Conservation (phyloP, 1,284 basidiomycete genomes). For the Phellopilus nigrolimitatus region DNA sequence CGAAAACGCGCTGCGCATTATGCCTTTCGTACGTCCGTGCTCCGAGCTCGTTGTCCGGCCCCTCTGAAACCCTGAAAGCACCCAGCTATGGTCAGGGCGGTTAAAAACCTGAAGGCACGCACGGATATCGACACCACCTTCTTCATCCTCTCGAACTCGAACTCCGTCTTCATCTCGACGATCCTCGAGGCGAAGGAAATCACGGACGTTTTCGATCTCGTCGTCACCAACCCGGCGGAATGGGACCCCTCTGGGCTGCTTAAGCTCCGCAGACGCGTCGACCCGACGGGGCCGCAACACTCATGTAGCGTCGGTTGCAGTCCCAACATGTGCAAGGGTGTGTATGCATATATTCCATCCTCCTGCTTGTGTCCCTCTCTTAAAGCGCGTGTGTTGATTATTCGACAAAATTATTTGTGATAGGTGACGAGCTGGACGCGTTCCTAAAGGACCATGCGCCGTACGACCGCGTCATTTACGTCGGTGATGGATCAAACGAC, state of each 20-base stretch:
- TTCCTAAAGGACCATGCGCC: constrained; percentile 71
- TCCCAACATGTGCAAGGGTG: constrained; percentile 98
- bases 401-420: constrained; percentile 7
- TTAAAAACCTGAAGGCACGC: constrained; percentile 67
- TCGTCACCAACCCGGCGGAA: constrained; percentile 90
- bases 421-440: constrained; percentile 83
- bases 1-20: constrained; percentile 67
- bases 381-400: too few species aligned
- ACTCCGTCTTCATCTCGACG: constrained; percentile 87
- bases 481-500: constrained; percentile 95
- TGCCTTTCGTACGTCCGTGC: constrained; percentile 75
- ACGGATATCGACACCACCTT: constrained; percentile 68
- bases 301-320: constrained; percentile 85
- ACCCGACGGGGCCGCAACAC: constrained; percentile 78
- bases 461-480: constrained; percentile 83
- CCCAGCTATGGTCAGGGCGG: constrained; percentile 92
- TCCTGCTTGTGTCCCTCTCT: neutral
- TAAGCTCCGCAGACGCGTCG: constrained; percentile 72
- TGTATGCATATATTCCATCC: constrained; percentile 8
- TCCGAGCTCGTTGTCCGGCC: too few species aligned
- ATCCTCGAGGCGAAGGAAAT: constrained; percentile 84
- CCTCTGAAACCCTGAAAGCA: constrained; percentile 51
- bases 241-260: constrained; percentile 76
- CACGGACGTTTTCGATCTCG: constrained; percentile 71
- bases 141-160: constrained; percentile 92